Evolutionary conservation across 2,329 filamentous ascomycete species (phyloP).

Genomic region (Lachnellula subtilissima): DNA sequence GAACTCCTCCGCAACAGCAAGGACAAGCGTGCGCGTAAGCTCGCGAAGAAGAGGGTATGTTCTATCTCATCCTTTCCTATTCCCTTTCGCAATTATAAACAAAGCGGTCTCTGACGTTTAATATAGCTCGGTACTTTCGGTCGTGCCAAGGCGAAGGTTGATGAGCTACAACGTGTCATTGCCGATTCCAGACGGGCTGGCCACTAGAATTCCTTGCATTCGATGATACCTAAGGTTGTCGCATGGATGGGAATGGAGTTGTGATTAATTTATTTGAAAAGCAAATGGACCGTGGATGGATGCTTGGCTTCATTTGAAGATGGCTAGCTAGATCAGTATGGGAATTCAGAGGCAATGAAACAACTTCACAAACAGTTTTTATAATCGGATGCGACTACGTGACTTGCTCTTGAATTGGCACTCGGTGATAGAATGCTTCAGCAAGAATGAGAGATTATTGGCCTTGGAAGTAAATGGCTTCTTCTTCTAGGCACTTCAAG

Average conservation of each 20-base stretch:
- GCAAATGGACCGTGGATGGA: constrained; percentile 6
- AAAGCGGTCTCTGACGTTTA: constrained; percentile 3
- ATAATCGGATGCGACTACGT: too few species aligned
- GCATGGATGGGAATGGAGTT: constrained; percentile 17
- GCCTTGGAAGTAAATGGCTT: not conserved
- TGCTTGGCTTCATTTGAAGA: constrained; percentile 8
- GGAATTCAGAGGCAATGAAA: constrained; percentile 19
- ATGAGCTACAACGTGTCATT: constrained; percentile 97
- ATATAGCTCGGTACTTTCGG: constrained; percentile 91
- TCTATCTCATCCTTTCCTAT: not conserved
- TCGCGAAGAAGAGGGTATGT: constrained; percentile 97
- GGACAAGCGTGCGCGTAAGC: constrained; percentile 98
- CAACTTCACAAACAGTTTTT: constrained; percentile 11
- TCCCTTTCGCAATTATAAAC: not conserved
- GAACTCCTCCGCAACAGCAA: constrained; percentile 98
- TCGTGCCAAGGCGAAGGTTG: constrained; percentile 99
- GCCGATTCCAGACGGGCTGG: constrained; percentile 82
- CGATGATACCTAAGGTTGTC: constrained; percentile 12
- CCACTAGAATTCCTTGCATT: constrained; percentile 50
- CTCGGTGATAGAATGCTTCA: not conserved
- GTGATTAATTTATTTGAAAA: constrained; percentile 16
- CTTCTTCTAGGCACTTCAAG: not conserved
- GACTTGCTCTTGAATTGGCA: not conserved
- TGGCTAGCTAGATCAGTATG: constrained; percentile 14
- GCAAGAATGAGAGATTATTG: not conserved